Conservation (phyloP, 2,329 filamentous ascomycete genomes). For the Chaetomiaceae sp. region DNA sequence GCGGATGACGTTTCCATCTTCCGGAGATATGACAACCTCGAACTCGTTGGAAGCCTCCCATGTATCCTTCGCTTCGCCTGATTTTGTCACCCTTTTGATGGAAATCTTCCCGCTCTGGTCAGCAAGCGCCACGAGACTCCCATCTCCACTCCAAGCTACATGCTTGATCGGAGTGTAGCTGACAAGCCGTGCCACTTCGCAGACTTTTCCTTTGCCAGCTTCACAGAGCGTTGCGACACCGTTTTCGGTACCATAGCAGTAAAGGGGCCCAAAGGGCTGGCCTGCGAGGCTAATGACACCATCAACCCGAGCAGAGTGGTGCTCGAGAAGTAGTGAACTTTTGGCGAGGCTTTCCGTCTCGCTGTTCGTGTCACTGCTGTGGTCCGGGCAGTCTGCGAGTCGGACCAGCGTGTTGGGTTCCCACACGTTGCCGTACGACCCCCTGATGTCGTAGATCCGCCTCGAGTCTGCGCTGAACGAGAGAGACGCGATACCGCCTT, state of each 20-base stretch:
- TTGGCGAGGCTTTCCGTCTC: background rate
- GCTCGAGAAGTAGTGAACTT: background rate
- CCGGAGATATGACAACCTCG: background rate
- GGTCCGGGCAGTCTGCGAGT: conserved; percentile 13
- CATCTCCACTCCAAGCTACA: conserved; percentile 9
- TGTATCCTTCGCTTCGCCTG: background rate
- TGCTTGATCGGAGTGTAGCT: conserved; percentile 7
- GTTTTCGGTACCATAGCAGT: conserved; percentile 13
- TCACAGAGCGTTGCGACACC: conserved; percentile 7
- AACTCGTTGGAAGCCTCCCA: conserved; percentile 5
- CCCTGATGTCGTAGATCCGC: conserved; percentile 23
- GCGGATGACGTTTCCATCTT: background rate
- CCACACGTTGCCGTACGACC: conserved; percentile 25
- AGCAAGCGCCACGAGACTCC: background rate
- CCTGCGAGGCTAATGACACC: background rate
- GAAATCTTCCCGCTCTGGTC: conserved; percentile 1
- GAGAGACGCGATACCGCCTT: conserved; percentile 22
- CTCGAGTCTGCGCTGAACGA: conserved; percentile 23
- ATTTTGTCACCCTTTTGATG: background rate
- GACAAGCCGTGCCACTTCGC: background rate
- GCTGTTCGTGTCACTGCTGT: background rate
- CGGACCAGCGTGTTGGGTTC: conserved; percentile 23
- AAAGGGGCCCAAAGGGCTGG: conserved; percentile 7
- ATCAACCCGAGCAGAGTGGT: background rate
- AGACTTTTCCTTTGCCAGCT: conserved; percentile 2